These are phyloP conservation scores for Colletotrichum eremochloae DNA, from an alignment of 2,329 filamentous ascomycete genomes.

Conservation along the genomic window DNA sequence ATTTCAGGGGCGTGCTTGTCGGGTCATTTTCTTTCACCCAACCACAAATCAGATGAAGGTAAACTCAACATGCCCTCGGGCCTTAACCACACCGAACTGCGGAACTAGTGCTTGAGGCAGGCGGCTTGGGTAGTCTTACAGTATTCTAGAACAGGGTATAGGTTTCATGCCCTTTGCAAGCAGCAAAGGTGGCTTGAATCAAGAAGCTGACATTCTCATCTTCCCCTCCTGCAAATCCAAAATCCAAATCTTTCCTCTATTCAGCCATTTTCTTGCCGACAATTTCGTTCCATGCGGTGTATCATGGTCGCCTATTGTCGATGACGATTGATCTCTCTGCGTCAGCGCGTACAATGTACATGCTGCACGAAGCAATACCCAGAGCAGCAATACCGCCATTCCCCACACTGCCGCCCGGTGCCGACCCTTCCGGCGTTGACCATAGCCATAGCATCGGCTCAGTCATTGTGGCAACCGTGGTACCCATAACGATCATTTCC, in stretches of 20 bases:
- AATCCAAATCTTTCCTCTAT: background rate
- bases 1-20: background rate
- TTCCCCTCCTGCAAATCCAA: background rate
- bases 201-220: background rate
- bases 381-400: conserved; percentile 31
- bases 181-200: too few species aligned
- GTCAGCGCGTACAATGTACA: conserved; percentile 32
- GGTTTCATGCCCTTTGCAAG: background rate
- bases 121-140: background rate
- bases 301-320: background rate
- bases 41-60: conserved; percentile 17
- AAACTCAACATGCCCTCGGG: conserved; percentile 5
- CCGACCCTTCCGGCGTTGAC: background rate
- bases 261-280: background rate
- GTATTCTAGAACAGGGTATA: conserved; percentile 25
- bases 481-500: conserved; percentile 27
- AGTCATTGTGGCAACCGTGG: conserved; percentile 23
- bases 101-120: background rate
- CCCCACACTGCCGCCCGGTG: conserved; percentile 2
- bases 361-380: conserved; percentile 16
- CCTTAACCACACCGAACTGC: conserved; percentile 1
- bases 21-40: conserved; percentile 2
- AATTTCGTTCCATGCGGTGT: background rate
- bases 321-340: background rate
- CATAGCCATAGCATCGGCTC: conserved; percentile 20